Base-by-base conservation (phyloP, 2,329 filamentous ascomycete species). In the Penicillium sp. region DNA sequence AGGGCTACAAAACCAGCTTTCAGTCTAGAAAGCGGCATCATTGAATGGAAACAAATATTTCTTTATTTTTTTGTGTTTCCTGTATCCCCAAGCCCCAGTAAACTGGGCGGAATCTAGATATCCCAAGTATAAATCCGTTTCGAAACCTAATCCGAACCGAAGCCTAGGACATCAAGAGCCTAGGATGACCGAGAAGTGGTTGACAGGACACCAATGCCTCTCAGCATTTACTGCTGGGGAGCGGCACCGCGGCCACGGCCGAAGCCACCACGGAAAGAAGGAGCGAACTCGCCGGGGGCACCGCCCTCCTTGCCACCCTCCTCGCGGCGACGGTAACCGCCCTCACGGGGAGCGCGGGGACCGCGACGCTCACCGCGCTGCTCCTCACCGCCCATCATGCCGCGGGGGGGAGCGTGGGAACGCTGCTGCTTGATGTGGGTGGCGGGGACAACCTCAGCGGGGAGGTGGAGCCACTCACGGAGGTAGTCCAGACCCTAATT, bases 391-490 rank as follows among this genome's bases (percentile, higher is more conserved):
- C 92, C 92, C 83, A 97, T 87, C 94, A 99, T 97, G 77, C 94
- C 94, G 75, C 94, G 92, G 76, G 94, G 93, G 80, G 93, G 93
- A 82, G 92, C 92, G 82, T 97, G 92, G 73, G 91, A 94, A 81
- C 94, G 91, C 86, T 97, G 92, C 85, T 97, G 92, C 90, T 99
- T 99, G 84, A 99, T 97, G 89, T 99, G 94, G 75, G 94, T 99
- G 75, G 95, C 92, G 71, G 94, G 94, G 69, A 99, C 94, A 77
- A 99, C 97, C 88, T 99, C 94, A 77, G 94, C 92, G 74, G 94
- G 94, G 73, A 99, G 89, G 83, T 99, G 94, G 72, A 99, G 92
- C 94, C 94, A 99, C 86, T 99, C 94, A 78, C 94, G 93, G 79
- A 99, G 92, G 87, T 99, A 99, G 85, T 97, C 93, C 79, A 99